Evolutionary conservation across 2,329 filamentous ascomycete genomes (phyloP), one percentile per base, ranked within the genome.

Genomic region (Microdochium bolleyi): DNA sequence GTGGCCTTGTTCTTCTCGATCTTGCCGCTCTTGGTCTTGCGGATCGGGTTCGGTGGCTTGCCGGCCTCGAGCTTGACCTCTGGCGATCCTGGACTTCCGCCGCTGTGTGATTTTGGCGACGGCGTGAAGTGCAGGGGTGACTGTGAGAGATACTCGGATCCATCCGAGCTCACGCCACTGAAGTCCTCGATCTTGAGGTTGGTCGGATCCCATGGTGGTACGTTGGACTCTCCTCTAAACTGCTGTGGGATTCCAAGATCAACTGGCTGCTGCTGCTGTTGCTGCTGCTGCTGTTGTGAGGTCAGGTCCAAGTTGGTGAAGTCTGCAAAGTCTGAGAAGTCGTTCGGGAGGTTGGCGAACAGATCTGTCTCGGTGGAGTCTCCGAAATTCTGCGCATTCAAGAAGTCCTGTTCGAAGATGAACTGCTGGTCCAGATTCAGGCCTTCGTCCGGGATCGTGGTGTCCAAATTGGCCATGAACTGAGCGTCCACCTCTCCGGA

Each of bases 1-100:
- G 67, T 61, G 16, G 61, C 50, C 60, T 70, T 75, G 59, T 69
- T 74, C 64, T 79, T 80, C 54, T 71, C 69, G 9, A 78, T 62
- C 57, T 75, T 74, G 24, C 70, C 65, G 24, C 55, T 57, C 53
- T 71, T 71, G 25, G 76, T 68, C 60, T 72, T 77, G 48, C 72
- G 71, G 38, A 73, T 70, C 24, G 68, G 64, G 22, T 61, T 62
- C 11, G 67, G 62, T 11, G 58, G 58, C 55, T 64, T 65, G 24
- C 55, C 48, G 2, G 55, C 48, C 34, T 64, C 62, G 21, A 57
- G 32, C 53, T 62, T 67, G 49, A 60, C 53, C 16, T 58, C 55
- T 1, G 61, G 58, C 13, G 60, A 62, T 19, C 55, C 53, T 22
- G 67, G 64, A 54, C 62, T 65, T 34, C 62, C 63, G n/a, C n/a